These are phyloP conservation scores for Gamsiella multidivaricata DNA, from an alignment of 192 early-diverging fungal genomes.

Conservation along the genomic window DNA sequence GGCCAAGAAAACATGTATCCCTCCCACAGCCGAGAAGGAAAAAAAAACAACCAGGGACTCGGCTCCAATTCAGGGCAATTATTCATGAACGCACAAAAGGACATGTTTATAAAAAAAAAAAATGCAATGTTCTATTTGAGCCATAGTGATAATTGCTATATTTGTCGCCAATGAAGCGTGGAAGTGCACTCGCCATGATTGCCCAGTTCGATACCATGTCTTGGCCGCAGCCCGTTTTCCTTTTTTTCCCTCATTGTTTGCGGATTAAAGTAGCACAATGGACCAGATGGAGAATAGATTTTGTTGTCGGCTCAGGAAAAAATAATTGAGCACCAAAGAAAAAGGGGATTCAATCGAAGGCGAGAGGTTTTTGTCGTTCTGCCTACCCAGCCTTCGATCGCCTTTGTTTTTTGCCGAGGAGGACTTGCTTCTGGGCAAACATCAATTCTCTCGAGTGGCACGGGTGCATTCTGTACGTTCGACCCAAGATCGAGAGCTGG, in stretches of 20 bases:
- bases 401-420: slow-evolving; percentile 1
- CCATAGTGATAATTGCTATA: not conserved
- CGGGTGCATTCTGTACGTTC: no score
- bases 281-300: not conserved
- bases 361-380: slow-evolving; percentile 5
- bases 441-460: no score
- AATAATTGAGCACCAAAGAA: not conserved
- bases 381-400: not conserved
- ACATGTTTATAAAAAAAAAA: not conserved
- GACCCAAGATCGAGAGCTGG: no score
- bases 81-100: no score
- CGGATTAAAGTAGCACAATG: not conserved
- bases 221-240: slow-evolving; percentile 34
- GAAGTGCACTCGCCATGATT: not conserved
- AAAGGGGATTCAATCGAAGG: not conserved
- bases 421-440: no score
- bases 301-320: not conserved
- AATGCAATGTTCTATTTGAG: no score
- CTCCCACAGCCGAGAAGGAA: not conserved
- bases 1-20: no score
- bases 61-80: no score
- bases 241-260: not conserved
- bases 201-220: slow-evolving; percentile 1
- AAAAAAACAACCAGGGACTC: no score
- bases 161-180: slow-evolving; percentile 11